Percentiles rank a stretch among this genome's conserved stretches.
Evolutionary conservation across 345 rosid genomes (phyloP).

Genomic region (Sisymbrium altissimum): DNA sequence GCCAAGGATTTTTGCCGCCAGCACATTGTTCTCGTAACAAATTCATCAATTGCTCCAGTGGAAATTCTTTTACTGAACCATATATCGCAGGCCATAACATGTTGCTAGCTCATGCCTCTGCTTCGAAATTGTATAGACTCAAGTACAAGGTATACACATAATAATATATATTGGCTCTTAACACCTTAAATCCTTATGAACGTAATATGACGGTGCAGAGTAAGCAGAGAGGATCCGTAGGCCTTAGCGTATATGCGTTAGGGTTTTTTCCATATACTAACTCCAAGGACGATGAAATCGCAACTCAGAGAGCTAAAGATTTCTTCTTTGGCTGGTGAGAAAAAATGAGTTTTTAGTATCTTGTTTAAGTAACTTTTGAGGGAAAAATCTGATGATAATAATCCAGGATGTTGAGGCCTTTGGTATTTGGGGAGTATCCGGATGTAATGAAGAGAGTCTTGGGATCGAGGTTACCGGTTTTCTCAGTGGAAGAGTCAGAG

Average conservation of each 20-base stretch:
- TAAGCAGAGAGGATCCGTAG: conserved; percentile 51
- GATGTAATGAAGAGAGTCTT: conserved; percentile 49
- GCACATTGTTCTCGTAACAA: conserved; percentile 39
- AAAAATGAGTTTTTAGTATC: not conserved
- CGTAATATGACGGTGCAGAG: conserved; percentile 34
- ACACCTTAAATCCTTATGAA: conserved; percentile 24
- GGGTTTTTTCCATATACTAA: conserved; percentile 44
- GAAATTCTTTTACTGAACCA: conserved; percentile 68
- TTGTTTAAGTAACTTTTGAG: not conserved
- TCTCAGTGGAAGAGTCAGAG: conserved; percentile 51
- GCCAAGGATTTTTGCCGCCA: conserved; percentile 36
- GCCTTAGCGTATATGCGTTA: conserved; percentile 35
- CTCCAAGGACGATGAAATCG: conserved; percentile 43
- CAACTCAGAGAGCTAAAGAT: conserved; percentile 44
- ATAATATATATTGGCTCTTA: not conserved
- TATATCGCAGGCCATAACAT: conserved; percentile 60
- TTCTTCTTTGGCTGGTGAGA: conserved; percentile 54
- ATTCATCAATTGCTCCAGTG: conserved; percentile 32
- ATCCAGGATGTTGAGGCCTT: conserved; percentile 53
- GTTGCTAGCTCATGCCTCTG: conserved; percentile 68
- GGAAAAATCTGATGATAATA: not conserved
- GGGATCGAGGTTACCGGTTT: conserved; percentile 63
- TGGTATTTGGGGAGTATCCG: conserved; percentile 80
- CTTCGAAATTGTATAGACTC: conserved; percentile 48
- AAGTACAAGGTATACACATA: conserved; percentile 54